Evolutionary conservation across 805 yeast genomes (phyloP).

Genomic region (Zygosaccharomyces gambellarensis): DNA sequence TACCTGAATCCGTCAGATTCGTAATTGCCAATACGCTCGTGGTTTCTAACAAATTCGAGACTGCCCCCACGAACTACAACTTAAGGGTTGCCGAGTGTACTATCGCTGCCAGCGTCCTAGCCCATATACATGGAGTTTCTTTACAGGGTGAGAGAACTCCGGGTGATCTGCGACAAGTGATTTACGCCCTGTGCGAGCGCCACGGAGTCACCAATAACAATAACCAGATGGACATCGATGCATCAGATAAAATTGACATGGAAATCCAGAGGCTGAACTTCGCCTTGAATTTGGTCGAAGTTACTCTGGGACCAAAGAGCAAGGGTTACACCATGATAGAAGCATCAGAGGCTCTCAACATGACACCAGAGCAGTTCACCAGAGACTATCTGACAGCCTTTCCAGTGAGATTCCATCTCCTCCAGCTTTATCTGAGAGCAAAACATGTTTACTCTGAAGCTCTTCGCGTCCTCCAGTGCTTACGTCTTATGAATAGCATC

Average conservation of each 20-base stretch:
- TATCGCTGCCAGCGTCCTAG: slow-evolving; percentile 58
- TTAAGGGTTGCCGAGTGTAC: slow-evolving; percentile 69
- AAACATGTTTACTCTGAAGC: slow-evolving; percentile 62
- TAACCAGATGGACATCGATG: not conserved
- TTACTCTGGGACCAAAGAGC: slow-evolving; percentile 36
- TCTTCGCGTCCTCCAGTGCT: slow-evolving; percentile 49
- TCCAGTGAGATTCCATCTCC: slow-evolving; percentile 53
- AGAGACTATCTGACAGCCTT: slow-evolving; percentile 44
- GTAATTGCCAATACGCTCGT: slow-evolving; percentile 61
- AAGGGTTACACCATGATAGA: slow-evolving; percentile 49
- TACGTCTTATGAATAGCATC: slow-evolving; percentile 37
- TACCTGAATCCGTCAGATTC: slow-evolving; percentile 50
- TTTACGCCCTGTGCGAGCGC: slow-evolving; percentile 45
- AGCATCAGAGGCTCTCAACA: slow-evolving; percentile 42
- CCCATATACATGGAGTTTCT: slow-evolving; percentile 41
- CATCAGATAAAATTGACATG: slow-evolving; percentile 38
- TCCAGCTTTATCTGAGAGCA: slow-evolving; percentile 54
- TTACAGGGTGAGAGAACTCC: slow-evolving; percentile 27
- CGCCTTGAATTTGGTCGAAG: slow-evolving; percentile 44
- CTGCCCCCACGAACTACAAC: slow-evolving; percentile 66
- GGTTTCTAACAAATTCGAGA: slow-evolving; percentile 59
- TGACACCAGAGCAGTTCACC: slow-evolving; percentile 41
- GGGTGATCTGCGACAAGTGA: slow-evolving; percentile 61
- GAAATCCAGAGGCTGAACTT: slow-evolving; percentile 40
- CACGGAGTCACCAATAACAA: slow-evolving; percentile 10